A percentile compares a stretch with the other conserved stretches of the same genome.
Conservation (phyloP, 2,329 filamentous ascomycete genomes). For the Microdochium paspali region DNA sequence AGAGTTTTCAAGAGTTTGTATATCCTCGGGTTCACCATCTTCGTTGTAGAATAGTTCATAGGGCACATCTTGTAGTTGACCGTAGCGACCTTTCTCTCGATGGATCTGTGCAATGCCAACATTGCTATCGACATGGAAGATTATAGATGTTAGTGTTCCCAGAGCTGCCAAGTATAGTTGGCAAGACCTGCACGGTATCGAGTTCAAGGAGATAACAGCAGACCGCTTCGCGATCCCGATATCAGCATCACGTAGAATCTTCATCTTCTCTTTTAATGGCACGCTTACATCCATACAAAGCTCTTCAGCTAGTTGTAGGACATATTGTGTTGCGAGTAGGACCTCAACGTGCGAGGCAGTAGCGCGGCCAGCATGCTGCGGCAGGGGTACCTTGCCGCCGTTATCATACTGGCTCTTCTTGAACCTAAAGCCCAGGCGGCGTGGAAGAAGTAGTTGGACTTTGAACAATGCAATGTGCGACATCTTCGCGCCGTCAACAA, state of each 20-base stretch:
- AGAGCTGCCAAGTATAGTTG: not conserved
- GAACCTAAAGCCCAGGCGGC: conserved; percentile 9
- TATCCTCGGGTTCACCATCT: not conserved
- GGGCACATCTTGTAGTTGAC: not conserved
- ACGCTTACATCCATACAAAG: too few relatives aligned
- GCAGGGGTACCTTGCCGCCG: not conserved
- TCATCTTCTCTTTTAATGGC: not conserved
- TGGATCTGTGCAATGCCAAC: not conserved
- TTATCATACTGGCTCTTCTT: conserved; percentile 9
- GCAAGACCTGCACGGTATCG: not conserved
- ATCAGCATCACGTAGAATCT: not conserved
- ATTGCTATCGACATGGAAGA: not conserved
- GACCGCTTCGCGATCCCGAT: not conserved
- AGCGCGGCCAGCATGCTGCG: conserved; percentile 10
- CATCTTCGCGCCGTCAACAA: conserved; percentile 10
- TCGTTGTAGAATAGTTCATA: not conserved
- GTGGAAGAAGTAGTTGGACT: conserved; percentile 4
- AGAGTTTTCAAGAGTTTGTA: not conserved
- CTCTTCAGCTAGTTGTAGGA: conserved; percentile 1
- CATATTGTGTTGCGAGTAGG: conserved; percentile 9
- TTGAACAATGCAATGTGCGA: conserved; percentile 10
- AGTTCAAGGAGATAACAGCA: not conserved
- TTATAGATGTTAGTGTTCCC: not conserved
- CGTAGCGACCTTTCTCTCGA: not conserved
- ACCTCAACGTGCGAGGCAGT: conserved; percentile 16